Conservation (phyloP, 805 yeast species). For the Candida piceae region DNA sequence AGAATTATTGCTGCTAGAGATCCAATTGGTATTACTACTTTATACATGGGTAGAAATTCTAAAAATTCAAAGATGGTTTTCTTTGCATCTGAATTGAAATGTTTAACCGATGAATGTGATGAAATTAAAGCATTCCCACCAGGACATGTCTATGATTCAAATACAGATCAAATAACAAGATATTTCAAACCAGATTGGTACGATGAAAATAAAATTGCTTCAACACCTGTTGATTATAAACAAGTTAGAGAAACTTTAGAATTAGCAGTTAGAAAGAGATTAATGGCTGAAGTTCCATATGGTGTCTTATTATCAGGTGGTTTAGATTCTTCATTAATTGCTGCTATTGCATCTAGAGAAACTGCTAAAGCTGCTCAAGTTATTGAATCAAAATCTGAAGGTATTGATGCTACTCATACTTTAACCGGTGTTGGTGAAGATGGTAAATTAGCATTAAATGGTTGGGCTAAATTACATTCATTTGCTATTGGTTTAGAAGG, state of each 20-base stretch:
- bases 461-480: constrained; percentile 82
- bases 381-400: constrained; percentile 37
- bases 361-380: constrained; percentile 70
- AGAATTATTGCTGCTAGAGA: constrained; percentile 96
- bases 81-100: constrained; percentile 93
- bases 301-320: constrained; percentile 98
- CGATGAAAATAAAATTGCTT: constrained; percentile 74
- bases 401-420: constrained; percentile 58
- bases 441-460: constrained; percentile 76
- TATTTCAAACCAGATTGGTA: constrained; percentile 95
- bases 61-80: constrained; percentile 70
- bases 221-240: constrained; percentile 67
- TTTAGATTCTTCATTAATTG: constrained; percentile 92
- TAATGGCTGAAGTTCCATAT: constrained; percentile 99
- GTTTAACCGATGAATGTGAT: constrained; percentile 93
- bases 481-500: constrained; percentile 96
- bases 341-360: constrained; percentile 96
- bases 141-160: constrained; percentile 93
- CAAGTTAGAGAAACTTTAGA: constrained; percentile 77
- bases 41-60: constrained; percentile 85
- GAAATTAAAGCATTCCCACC: constrained; percentile 93
- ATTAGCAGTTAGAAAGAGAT: constrained; percentile 95
- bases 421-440: constrained; percentile 89
- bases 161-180: constrained; percentile 78
- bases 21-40: constrained; percentile 95